Conservation (phyloP, 495 filamentous ascomycete species). For the Patellaria atrata region DNA sequence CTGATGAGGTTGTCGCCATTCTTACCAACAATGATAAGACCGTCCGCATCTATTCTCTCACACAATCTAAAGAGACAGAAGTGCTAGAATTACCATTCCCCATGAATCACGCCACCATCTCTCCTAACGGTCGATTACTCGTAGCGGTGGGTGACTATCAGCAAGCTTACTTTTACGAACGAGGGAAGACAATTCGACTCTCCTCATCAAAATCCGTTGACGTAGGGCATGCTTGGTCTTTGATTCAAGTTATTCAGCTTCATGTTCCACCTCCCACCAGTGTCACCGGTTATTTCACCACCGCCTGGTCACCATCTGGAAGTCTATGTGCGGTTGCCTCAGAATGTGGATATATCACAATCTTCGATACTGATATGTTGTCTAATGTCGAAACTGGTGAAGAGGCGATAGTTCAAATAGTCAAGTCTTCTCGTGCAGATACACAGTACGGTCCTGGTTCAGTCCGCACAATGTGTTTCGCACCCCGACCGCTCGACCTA, state of each 20-base stretch:
- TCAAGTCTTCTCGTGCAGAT: slow-evolving; percentile 30
- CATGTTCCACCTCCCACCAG: slow-evolving; percentile 16
- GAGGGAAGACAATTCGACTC: slow-evolving; percentile 14
- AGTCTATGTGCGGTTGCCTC: slow-evolving; percentile 55
- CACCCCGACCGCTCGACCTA: slow-evolving; percentile 78
- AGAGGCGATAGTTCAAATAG: slow-evolving; percentile 31
- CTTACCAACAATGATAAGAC: slow-evolving; percentile 86
- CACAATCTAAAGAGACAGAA: slow-evolving; percentile 44
- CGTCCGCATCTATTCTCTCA: slow-evolving; percentile 63
- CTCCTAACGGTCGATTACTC: slow-evolving; percentile 69
- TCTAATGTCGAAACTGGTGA: slow-evolving; percentile 25
- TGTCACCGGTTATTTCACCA: slow-evolving; percentile 44
- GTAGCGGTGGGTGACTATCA: slow-evolving; percentile 76
- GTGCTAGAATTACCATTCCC: slow-evolving; percentile 57
- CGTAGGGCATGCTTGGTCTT: slow-evolving; percentile 18
- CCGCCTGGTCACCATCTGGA: slow-evolving; percentile 57
- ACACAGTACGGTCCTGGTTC: slow-evolving; percentile 45
- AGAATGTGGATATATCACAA: slow-evolving; percentile 53
- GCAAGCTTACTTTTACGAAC: slow-evolving; percentile 65
- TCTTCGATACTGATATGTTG: slow-evolving; percentile 46
- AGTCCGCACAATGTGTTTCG: slow-evolving; percentile 81
- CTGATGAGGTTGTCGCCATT: slow-evolving; percentile 45
- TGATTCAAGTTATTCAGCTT: slow-evolving; percentile 18
- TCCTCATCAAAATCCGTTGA: slow-evolving; percentile 9
- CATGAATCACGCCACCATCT: slow-evolving; percentile 87